Evolutionary conservation across 2,329 filamentous ascomycete species (phyloP).

Genomic region (Penicillium aurantiogriseum): DNA sequence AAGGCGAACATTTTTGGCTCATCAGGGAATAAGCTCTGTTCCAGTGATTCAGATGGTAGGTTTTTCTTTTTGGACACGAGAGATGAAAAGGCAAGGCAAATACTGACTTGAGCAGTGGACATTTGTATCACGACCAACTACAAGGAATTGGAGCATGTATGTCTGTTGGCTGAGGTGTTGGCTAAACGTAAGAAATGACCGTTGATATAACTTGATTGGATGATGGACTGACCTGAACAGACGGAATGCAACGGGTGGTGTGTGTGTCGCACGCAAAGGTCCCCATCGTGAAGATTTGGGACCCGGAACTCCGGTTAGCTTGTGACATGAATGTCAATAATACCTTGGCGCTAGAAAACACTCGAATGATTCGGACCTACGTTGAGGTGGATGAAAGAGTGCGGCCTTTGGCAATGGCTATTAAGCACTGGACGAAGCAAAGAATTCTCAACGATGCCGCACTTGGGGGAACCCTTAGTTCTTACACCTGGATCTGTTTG

Average conservation of each 20-base stretch:
- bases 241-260: slow-evolving; percentile 94
- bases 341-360: slow-evolving; percentile 90
- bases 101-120: slow-evolving; percentile 65
- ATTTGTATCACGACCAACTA: slow-evolving; percentile 94
- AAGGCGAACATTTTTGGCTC: slow-evolving; percentile 95
- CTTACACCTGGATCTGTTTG: slow-evolving; percentile 99
- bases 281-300: slow-evolving; percentile 98
- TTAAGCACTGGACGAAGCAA: slow-evolving; percentile 95
- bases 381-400: slow-evolving; percentile 90
- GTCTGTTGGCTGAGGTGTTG: slow-evolving; percentile 82
- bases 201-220: background rate
- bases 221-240: slow-evolving; percentile 48
- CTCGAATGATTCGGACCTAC: slow-evolving; percentile 95
- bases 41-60: slow-evolving; percentile 91
- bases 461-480: slow-evolving; percentile 90
- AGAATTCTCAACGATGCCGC: slow-evolving; percentile 97
- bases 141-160: slow-evolving; percentile 84
- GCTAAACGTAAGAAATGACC: slow-evolving; percentile 67
- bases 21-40: slow-evolving; percentile 90
- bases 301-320: slow-evolving; percentile 81
- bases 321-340: slow-evolving; percentile 99
- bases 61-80: background rate
- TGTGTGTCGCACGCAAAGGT: slow-evolving; percentile 95
- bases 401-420: slow-evolving; percentile 87
- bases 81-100: background rate